Conservation (phyloP, 2,329 filamentous ascomycete genomes). For the Hymenoscyphus scutula region DNA sequence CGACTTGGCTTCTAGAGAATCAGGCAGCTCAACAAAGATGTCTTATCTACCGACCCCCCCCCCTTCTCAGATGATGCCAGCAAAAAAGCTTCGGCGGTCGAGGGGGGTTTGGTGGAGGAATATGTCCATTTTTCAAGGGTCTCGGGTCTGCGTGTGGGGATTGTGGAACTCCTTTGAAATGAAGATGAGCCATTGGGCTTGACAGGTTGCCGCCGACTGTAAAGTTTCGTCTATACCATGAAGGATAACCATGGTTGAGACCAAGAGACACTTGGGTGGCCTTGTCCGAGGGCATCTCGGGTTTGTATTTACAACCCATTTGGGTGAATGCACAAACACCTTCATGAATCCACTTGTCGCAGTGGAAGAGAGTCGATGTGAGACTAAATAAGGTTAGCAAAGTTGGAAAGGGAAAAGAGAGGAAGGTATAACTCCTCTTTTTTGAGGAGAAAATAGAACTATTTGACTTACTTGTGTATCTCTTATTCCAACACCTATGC, state of each 20-base stretch:
- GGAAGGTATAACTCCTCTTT: neutral
- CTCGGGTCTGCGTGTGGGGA: too few species aligned
- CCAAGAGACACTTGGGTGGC: slow-evolving; percentile 67
- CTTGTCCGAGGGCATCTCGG: slow-evolving; percentile 77
- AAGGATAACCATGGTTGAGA: slow-evolving; percentile 62
- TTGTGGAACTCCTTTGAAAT: too few species aligned
- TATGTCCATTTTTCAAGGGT: too few species aligned
- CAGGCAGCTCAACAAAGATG: too few species aligned
- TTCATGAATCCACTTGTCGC: slow-evolving; percentile 85
- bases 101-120: too few species aligned
- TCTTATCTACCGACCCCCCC: too few species aligned
- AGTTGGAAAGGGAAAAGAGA: neutral
- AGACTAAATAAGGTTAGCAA: slow-evolving; percentile 13
- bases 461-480: slow-evolving; percentile 3
- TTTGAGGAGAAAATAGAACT: neutral
- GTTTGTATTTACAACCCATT: slow-evolving; percentile 84
- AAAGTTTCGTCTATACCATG: slow-evolving; percentile 45
- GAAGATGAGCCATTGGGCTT: too few species aligned
- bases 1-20: too few species aligned
- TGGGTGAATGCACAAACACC: slow-evolving; percentile 83
- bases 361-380: slow-evolving; percentile 53
- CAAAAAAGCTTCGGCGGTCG: too few species aligned
- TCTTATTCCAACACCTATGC: neutral
- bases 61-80: too few species aligned
- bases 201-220: neutral